Conservation (phyloP, 805 yeast species). For the Starmera caribaea region DNA sequence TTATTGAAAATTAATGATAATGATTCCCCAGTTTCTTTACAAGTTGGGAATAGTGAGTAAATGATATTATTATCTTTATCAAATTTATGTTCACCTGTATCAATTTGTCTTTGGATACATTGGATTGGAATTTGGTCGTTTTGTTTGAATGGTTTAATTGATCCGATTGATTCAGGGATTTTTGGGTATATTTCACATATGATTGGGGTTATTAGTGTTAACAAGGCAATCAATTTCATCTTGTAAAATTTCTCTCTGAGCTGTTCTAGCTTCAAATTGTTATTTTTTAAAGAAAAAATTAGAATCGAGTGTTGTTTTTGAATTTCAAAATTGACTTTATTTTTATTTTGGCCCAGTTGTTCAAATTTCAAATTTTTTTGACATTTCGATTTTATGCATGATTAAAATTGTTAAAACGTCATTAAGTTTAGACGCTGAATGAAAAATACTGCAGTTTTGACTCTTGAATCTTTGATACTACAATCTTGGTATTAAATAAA, state of each 20-base stretch:
- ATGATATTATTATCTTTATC: conserved; percentile 48
- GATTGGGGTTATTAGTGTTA: background rate
- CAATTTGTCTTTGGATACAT: conserved; percentile 62
- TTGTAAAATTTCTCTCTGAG: too few relatives aligned
- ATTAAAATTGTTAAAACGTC: too few relatives aligned
- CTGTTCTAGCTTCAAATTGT: too few relatives aligned
- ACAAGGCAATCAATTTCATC: background rate
- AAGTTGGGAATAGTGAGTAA: conserved; percentile 48
- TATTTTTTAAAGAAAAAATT: background rate
- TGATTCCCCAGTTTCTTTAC: conserved; percentile 57
- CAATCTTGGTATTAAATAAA: too few relatives aligned
- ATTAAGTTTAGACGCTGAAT: too few relatives aligned
- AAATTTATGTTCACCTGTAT: conserved; percentile 66
- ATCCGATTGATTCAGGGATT: conserved; percentile 1
- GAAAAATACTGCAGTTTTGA: too few relatives aligned
- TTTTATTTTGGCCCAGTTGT: too few relatives aligned
- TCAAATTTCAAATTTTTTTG: background rate
- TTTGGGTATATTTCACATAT: conserved; percentile 5
- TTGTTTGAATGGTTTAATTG: conserved; percentile 14
- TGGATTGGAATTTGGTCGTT: conserved; percentile 39
- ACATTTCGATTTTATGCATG: conserved; percentile 27
- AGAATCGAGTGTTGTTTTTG: background rate
- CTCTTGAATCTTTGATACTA: too few relatives aligned
- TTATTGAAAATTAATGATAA: conserved; percentile 43
- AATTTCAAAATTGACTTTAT: too few relatives aligned